Base-by-base conservation (phyloP, 202 grass and related monocot species). In the Alloteropsis angusta region DNA sequence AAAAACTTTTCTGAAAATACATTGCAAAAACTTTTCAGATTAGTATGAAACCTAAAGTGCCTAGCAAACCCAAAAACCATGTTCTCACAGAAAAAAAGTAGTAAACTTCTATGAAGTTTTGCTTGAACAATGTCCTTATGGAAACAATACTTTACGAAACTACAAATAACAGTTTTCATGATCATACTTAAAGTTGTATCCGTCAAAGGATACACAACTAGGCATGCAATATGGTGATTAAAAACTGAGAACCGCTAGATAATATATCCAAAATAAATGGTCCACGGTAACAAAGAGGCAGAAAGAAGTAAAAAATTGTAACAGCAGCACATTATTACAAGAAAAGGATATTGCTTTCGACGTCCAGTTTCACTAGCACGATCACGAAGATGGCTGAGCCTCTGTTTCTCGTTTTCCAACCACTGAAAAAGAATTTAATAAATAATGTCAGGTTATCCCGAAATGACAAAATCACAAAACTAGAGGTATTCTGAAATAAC, bases 291-390 rank as follows among this genome's bases (percentile, higher is more conserved):
- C 21, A 85, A 26, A 6, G 17, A 11, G 42, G 15, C 36, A 26
- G 37, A 50, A 79, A 19, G 1, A 53, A 28, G 4, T 35, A 54
- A 74, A 74, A 73, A 47, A 49, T 68, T 42, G 17, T 30, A 75
- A 75, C 44, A 68, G 19, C 14, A 68, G 54, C 16, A 34, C 19
- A 56, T 53, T 78, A 52, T 22, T 78, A 63, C 19, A 8, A 45
- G 45, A 84, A 85, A 94, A 99, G 92, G 96, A 99, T 99, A 99
- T 99, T 99, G 82, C 70, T 99, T 99, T 89, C 92, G 87, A 47
- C 86, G 84, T 30, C 92, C 96, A 71, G 88, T 91, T 91, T 99
- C 96, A 91, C 92, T 99, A 78, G 96, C 96, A 88, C 96, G 86
- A 65, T 99, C 96, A 88, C 96, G 88, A 61, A 99, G 86, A 92